These are phyloP conservation scores for Colletotrichum aenigma DNA, from an alignment of 2,329 filamentous ascomycete genomes.

Conservation along the genomic window DNA sequence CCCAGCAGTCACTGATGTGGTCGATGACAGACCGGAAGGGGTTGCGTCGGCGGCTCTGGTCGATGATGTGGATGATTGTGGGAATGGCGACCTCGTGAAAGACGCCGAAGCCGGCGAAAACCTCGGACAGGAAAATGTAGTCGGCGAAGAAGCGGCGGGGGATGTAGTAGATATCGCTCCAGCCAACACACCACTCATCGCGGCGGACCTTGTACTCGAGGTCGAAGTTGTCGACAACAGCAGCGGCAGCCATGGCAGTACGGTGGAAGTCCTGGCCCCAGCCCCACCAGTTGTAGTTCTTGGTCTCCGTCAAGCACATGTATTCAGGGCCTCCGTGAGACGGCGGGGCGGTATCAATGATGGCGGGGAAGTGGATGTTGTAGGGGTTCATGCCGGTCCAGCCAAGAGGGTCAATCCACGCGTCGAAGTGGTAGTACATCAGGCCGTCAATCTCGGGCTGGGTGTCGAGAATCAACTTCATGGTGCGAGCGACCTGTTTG, in stretches of 20 bases:
- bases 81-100: conserved; percentile 36
- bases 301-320: conserved; percentile 24
- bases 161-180: conserved; percentile 38
- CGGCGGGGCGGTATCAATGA: conserved; percentile 18
- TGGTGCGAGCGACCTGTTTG: conserved; percentile 30
- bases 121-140: conserved; percentile 29
- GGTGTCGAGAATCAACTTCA: conserved; percentile 32
- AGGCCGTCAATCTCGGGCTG: conserved; percentile 31
- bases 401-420: conserved; percentile 33
- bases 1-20: conserved; percentile 24
- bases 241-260: conserved; percentile 19
- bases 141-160: conserved; percentile 35
- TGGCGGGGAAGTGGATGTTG: conserved; percentile 31
- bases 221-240: conserved; percentile 20
- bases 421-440: conserved; percentile 36
- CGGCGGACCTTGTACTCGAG: conserved; percentile 24
- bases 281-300: conserved; percentile 26
- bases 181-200: conserved; percentile 33
- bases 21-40: conserved; percentile 17
- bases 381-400: conserved; percentile 28
- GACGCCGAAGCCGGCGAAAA: conserved; percentile 26
- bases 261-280: conserved; percentile 23
- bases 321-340: conserved; percentile 23
- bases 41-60: conserved; percentile 25
- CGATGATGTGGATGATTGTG: conserved; percentile 35